Percentiles rank a stretch among this genome's conserved stretches.
phyloP scores from a whole-genome alignment of 306 rosid species.

The Rosa chinensis region DNA sequence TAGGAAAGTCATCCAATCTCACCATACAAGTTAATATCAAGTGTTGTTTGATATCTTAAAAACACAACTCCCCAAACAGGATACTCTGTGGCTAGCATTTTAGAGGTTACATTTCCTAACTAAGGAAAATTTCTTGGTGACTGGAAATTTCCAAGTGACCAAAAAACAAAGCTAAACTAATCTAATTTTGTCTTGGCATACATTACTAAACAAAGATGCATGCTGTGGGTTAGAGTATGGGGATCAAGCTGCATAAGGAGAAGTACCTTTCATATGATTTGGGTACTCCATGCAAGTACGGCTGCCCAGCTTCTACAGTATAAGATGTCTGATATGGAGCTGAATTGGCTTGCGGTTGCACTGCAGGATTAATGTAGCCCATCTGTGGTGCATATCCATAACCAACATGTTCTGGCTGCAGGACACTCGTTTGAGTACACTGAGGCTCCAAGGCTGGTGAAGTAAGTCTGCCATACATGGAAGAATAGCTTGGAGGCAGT shows the following conservation, averaged over 20 bases:
- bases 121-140: neutral
- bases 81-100: constrained; percentile 1
- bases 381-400: constrained; percentile 5
- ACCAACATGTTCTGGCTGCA: constrained; percentile 4
- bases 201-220: neutral
- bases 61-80: neutral
- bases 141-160: neutral
- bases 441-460: constrained; percentile 9
- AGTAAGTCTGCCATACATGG: neutral
- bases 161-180: neutral
- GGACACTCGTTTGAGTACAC: neutral
- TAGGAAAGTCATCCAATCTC: neutral
- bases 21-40: neutral
- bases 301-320: neutral
- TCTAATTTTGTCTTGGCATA: neutral
- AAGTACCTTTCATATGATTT: constrained; percentile 11
- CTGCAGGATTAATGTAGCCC: neutral
- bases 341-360: neutral
- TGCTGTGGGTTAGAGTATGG: neutral
- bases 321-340: constrained; percentile 7
- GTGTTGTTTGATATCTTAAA: neutral
- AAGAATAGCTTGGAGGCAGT: neutral
- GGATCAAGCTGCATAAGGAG: neutral
- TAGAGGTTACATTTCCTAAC: neutral
- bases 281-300: neutral